phyloP scores from a whole-genome alignment of 1,139 yeast species.

The Kodamaea anthophila region DNA sequence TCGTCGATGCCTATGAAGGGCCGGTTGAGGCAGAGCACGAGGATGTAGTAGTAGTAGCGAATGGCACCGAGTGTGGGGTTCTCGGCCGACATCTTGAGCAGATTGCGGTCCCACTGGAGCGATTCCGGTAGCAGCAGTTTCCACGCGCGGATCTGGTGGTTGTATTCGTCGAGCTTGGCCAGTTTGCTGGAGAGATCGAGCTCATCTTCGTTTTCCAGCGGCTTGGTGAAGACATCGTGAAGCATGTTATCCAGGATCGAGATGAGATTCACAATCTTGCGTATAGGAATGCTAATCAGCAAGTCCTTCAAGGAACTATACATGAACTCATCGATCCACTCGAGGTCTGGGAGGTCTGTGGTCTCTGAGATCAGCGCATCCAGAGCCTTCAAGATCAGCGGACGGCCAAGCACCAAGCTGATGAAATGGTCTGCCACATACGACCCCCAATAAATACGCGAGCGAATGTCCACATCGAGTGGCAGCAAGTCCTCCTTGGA shows the following conservation, averaged over 20 bases:
- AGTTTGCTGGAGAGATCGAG: conserved; percentile 32
- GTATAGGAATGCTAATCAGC: conserved; percentile 39
- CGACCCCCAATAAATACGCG: conserved; percentile 64
- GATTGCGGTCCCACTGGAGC: conserved; percentile 42
- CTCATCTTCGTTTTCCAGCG: conserved; percentile 19
- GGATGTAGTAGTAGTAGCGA: conserved; percentile 53
- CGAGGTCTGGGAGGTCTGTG: conserved; percentile 54
- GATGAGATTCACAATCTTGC: conserved; percentile 43
- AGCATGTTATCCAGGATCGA: conserved; percentile 50
- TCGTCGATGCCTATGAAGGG: conserved; percentile 42
- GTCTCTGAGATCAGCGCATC: conserved; percentile 61
- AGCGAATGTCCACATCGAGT: conserved; percentile 48
- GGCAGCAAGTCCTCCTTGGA: conserved; percentile 23
- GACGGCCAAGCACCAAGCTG: conserved; percentile 52
- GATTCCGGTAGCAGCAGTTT: conserved; percentile 42
- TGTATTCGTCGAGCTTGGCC: conserved; percentile 34
- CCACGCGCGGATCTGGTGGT: conserved; percentile 48
- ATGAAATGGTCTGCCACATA: conserved; percentile 61
- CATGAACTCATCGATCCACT: conserved; percentile 46
- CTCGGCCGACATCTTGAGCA: conserved; percentile 40
- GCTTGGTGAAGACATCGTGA: conserved; percentile 44
- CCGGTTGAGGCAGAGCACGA: conserved; percentile 50
- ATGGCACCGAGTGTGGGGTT: conserved; percentile 47
- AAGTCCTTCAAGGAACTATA: conserved; percentile 17
- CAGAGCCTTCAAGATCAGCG: conserved; percentile 48